These are phyloP conservation scores for Cetraspora pellucida DNA, from an alignment of 192 early-diverging fungal species.

Conservation along the genomic window DNA sequence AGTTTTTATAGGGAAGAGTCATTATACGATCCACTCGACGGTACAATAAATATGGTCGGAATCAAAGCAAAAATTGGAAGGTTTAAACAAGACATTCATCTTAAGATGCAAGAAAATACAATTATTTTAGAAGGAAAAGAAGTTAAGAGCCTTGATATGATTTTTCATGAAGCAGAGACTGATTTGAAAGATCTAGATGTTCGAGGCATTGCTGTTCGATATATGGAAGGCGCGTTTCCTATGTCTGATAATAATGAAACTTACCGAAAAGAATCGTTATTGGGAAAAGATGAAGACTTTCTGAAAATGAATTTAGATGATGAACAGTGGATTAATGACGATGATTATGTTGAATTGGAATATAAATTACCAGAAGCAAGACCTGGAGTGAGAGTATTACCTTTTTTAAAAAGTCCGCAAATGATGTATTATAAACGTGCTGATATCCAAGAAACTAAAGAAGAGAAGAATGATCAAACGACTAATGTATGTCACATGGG, in stretches of 20 bases:
- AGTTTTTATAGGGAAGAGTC: constrained; percentile 42
- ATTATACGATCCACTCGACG: constrained; percentile 40
- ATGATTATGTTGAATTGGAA: constrained; percentile 57
- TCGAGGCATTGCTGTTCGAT: constrained; percentile 34
- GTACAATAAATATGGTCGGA: constrained; percentile 42
- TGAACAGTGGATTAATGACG: constrained; percentile 52
- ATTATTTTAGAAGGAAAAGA: constrained; percentile 36
- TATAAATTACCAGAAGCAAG: constrained; percentile 37
- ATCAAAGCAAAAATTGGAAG: constrained; percentile 42
- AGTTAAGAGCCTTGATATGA: constrained; percentile 40
- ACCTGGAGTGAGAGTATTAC: constrained; percentile 48
- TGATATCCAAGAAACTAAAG: constrained; percentile 40
- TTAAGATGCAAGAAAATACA: constrained; percentile 35
- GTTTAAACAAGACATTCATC: constrained; percentile 49
- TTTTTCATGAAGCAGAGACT: constrained; percentile 46
- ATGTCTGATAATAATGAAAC: constrained; percentile 24
- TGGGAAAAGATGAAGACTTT: constrained; percentile 37
- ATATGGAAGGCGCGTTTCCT: background rate
- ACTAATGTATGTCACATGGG: constrained; percentile 50
- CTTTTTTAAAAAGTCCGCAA: constrained; percentile 63
- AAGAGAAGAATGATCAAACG: constrained; percentile 40
- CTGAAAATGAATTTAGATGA: constrained; percentile 8
- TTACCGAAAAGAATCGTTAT: background rate
- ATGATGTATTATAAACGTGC: constrained; percentile 54
- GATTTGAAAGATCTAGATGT: constrained; percentile 46